phyloP scores from a whole-genome alignment of 495 filamentous ascomycete species.

The Tuber indicum region DNA sequence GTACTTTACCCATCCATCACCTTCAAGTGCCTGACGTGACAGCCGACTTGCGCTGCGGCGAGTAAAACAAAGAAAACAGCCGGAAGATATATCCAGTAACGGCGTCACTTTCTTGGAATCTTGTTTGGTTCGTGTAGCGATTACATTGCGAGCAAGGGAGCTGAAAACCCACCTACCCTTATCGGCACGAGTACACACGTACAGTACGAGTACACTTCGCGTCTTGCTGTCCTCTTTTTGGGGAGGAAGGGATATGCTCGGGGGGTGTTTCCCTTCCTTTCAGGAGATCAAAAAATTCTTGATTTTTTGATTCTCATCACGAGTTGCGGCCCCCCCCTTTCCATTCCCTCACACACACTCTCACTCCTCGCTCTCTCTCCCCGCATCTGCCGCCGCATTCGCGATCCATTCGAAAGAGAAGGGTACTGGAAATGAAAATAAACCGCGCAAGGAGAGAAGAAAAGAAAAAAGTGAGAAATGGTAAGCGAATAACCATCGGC shows the following conservation, averaged over 20 bases:
- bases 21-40: neutral
- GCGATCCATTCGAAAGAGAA: neutral
- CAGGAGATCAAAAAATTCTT: neutral
- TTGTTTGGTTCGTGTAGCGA: neutral
- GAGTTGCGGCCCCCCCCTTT: neutral
- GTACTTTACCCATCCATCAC: neutral
- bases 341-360: neutral
- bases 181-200: neutral
- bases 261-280: neutral
- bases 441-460: neutral
- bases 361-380: neutral
- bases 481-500: neutral
- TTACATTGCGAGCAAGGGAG: neutral
- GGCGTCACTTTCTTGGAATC: neutral
- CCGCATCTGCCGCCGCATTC: slow-evolving; percentile 1
- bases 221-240: neutral
- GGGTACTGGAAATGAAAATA: neutral
- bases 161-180: neutral
- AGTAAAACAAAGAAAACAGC: neutral
- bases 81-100: neutral
- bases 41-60: slow-evolving; percentile 1
- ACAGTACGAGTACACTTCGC: neutral
- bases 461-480: neutral
- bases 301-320: neutral
- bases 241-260: neutral